These are phyloP conservation scores for Arthrobotrys sphaeroides DNA, from an alignment of 2,329 filamentous ascomycete genomes.

Conservation along the genomic window DNA sequence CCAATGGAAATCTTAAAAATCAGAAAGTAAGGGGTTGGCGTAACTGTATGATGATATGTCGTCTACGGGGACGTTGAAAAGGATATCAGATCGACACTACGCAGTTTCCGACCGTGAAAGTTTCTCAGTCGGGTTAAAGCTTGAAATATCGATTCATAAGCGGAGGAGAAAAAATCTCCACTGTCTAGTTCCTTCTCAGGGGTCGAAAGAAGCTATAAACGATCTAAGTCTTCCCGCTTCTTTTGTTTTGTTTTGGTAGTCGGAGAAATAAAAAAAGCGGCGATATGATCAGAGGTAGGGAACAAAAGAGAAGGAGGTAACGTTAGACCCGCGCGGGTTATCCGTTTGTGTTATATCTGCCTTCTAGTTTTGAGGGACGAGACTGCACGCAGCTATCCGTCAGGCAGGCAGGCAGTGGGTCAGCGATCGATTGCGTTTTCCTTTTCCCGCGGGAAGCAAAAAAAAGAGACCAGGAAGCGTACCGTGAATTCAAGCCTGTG, in stretches of 20 bases:
- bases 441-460: constrained; percentile 16
- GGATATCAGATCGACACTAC: constrained; percentile 8
- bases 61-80: not conserved
- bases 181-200: not conserved
- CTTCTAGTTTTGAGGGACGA: constrained; percentile 22
- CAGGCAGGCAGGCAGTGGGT: constrained; percentile 30
- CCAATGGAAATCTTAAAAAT: constrained; percentile 25
- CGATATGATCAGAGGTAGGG: not conserved
- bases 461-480: not conserved
- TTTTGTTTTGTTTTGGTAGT: not conserved
- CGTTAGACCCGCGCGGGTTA: constrained; percentile 19
- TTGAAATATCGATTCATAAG: constrained; percentile 34
- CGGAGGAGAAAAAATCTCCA: constrained; percentile 7
- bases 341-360: constrained; percentile 43
- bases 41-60: constrained; percentile 23
- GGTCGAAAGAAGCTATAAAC: not conserved
- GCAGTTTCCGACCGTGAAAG: constrained; percentile 32
- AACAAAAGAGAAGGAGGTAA: constrained; percentile 7
- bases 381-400: constrained; percentile 9
- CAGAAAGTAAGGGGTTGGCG: not conserved
- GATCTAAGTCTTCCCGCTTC: constrained; percentile 5
- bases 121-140: constrained; percentile 6
- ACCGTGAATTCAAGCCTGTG: constrained; percentile 22
- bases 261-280: constrained; percentile 12
- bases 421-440: constrained; percentile 11